Percentiles rank a stretch among this genome's conserved stretches.
These are phyloP conservation scores for Fagus crenata DNA, from an alignment of 306 rosid genomes.

Conservation along the genomic window DNA sequence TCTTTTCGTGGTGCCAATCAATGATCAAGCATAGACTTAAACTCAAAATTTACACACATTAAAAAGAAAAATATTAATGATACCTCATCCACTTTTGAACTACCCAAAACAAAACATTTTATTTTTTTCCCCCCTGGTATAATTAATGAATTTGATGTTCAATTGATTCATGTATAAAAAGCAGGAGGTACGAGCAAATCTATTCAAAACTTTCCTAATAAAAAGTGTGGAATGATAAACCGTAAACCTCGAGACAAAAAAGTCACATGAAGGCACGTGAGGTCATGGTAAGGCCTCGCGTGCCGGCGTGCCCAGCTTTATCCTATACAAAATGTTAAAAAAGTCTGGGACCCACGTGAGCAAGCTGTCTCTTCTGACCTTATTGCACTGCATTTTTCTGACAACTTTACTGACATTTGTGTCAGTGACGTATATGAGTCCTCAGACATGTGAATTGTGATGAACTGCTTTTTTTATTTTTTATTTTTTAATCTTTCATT, in stretches of 20 bases:
- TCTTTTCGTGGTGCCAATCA: too few relatives aligned
- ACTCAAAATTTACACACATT: too few relatives aligned
- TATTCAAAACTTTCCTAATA: background rate
- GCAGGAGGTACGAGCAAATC: background rate
- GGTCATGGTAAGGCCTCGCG: conserved; percentile 40
- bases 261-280: conserved; percentile 82
- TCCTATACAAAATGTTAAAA: conserved; percentile 39
- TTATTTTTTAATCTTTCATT: background rate
- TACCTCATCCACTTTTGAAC: too few relatives aligned
- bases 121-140: too few relatives aligned
- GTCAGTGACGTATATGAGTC: conserved; percentile 31
- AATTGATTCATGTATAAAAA: too few relatives aligned
- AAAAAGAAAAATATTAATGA: too few relatives aligned
- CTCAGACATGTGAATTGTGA: conserved; percentile 47
- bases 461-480: background rate
- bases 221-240: background rate
- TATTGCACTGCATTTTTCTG: conserved; percentile 23
- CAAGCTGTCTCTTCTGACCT: conserved; percentile 31
- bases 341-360: conserved; percentile 51
- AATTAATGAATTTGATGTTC: too few relatives aligned
- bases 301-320: conserved; percentile 77
- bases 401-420: conserved; percentile 29
- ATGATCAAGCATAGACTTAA: too few relatives aligned
- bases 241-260: conserved; percentile 35
- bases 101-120: too few relatives aligned